phyloP scores from a whole-genome alignment of 164 flowering plant species.

The Chimonanthus salicifolius region DNA sequence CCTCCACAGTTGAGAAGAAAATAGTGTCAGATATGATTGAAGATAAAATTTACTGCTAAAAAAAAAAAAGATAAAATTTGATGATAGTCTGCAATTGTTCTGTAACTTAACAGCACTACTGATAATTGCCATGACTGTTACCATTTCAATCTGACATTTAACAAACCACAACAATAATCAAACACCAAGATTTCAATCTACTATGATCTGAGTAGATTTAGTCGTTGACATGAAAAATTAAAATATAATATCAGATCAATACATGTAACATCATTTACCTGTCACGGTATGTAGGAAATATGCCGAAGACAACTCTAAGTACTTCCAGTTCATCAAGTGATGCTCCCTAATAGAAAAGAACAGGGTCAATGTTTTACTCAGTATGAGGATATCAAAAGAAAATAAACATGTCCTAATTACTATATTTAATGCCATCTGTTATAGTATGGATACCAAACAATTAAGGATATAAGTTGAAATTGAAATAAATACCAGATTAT shows the following conservation, averaged over 20 bases:
- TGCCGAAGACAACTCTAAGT: slow-evolving; percentile 75
- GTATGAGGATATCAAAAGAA: background rate
- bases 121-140: no score
- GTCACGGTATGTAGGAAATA: slow-evolving; percentile 86
- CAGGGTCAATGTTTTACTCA: background rate
- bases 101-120: no score
- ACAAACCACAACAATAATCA: no score
- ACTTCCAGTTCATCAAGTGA: slow-evolving; percentile 67
- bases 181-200: no score
- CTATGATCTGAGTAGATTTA: no score
- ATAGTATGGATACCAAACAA: background rate
- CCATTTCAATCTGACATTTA: no score
- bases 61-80: no score
- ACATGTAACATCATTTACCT: slow-evolving; percentile 40
- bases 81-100: no score
- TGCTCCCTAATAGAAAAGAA: slow-evolving; percentile 46
- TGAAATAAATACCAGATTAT: background rate
- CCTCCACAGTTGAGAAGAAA: slow-evolving; percentile 18
- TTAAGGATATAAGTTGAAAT: background rate
- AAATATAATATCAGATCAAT: background rate
- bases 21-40: slow-evolving; percentile 18
- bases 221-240: background rate
- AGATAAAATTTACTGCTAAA: background rate
- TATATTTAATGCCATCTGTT: background rate
- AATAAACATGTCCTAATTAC: background rate